phyloP scores from a whole-genome alignment of 306 rosid genomes.

The Spatholobus suberectus region DNA sequence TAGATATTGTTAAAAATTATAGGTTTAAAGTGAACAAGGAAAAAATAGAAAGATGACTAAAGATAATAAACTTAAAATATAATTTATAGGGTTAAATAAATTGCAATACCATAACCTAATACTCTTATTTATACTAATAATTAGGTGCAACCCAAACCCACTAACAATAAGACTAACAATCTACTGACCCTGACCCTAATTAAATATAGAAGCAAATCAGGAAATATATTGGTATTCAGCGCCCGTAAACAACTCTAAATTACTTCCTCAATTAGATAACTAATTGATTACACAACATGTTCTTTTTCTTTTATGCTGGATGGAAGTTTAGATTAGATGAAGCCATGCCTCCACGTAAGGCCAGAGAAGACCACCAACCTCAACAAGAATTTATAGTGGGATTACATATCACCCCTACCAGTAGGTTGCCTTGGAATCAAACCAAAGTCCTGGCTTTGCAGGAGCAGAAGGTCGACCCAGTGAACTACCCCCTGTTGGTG shows the following conservation, averaged over 20 bases:
- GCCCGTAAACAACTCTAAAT: neutral
- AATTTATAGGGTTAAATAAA: neutral
- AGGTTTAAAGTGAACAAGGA: neutral
- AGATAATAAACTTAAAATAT: neutral
- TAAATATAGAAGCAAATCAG: neutral
- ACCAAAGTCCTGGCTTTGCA: neutral
- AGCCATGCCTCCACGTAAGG: neutral
- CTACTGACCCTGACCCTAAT: neutral
- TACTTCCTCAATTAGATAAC: neutral
- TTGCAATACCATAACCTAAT: neutral
- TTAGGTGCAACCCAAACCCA: neutral
- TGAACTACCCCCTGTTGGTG: neutral
- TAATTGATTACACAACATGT: neutral
- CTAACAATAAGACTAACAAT: neutral
- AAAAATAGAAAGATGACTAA: too few species aligned
- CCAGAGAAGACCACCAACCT: neutral
- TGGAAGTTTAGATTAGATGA: neutral
- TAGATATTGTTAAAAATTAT: neutral
- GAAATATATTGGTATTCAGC: neutral
- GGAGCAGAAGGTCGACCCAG: neutral
- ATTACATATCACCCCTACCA: neutral
- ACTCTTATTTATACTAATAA: neutral
- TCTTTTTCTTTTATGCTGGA: neutral
- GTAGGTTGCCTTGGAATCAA: neutral
- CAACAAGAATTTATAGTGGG: neutral